Percentiles rank a stretch among this genome's conserved stretches.
Evolutionary conservation across 495 filamentous ascomycete genomes (phyloP).

Genomic region (Penicillium odoratum): DNA sequence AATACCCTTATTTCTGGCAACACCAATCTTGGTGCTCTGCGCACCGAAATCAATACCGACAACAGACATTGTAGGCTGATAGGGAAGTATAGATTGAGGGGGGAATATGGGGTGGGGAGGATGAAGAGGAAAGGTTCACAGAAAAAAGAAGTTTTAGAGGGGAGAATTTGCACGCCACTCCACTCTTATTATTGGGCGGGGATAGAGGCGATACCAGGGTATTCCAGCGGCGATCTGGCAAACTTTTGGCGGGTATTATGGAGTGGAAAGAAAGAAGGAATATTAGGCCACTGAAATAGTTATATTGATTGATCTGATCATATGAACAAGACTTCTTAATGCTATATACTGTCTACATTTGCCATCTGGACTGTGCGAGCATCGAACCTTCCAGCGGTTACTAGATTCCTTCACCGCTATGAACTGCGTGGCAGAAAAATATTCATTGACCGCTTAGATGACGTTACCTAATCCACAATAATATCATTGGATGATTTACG

Average conservation of each 20-base stretch:
- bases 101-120: conserved; percentile 18
- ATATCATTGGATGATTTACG: no score
- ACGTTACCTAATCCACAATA: background rate
- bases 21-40: conserved; percentile 95
- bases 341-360: conserved; percentile 23
- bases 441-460: conserved; percentile 19
- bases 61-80: conserved; percentile 62
- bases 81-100: conserved; percentile 17
- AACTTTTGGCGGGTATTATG: conserved; percentile 4
- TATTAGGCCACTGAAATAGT: background rate
- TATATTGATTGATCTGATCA: no score
- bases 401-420: conserved; percentile 39
- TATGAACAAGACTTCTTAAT: background rate
- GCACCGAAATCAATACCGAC: conserved; percentile 95
- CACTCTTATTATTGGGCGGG: conserved; percentile 32
- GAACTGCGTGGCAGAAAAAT: conserved; percentile 25
- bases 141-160: conserved; percentile 33
- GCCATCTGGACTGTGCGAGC: conserved; percentile 16
- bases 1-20: conserved; percentile 96
- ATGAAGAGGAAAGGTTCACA: conserved; percentile 20
- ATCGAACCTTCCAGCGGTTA: conserved; percentile 46
- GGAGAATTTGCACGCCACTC: conserved; percentile 47
- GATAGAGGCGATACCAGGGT: conserved; percentile 20
- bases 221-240: conserved; percentile 20
- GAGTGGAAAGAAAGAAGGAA: background rate